Evolutionary conservation across 805 yeast species (phyloP), one percentile per base, ranked within the genome.

Genomic region (Tetrapisispora arboricola): DNA sequence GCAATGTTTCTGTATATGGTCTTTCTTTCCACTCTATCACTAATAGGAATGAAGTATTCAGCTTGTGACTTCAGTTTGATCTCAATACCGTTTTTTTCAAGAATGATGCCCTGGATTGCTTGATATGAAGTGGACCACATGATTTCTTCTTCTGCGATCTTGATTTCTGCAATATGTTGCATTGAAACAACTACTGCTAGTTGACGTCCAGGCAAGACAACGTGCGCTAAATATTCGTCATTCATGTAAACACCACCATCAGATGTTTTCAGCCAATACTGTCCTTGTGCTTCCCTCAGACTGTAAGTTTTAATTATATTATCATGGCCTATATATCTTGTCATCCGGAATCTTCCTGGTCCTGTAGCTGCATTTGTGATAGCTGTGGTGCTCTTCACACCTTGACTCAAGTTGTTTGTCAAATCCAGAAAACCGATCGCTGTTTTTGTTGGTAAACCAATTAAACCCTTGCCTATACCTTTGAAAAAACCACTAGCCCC

Each of bases 371-470:
- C 27, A 57, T 86, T 95, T 57, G 86, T 81, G 1, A 84, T 90
- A 0, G 95, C 84, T 0, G 99, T 86, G 0, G 96, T 84, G 57
- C 81, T 88, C 45, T 88, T 72, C 37, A 94, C 87, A 21, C 97
- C 97, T 57, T 88, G 96, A 64, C 95, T 80, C 28, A 92, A 79
- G 60, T 85, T 90, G 40, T 84, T 82, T 1, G 97, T 95, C 47
- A 94, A 68, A 57, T 92, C 99, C 49, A 92, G 80, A 19, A 92
- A 58, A 11, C 99, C 99, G 50, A 90, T 87, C 0, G 96, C 95
- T 0, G 97, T 85, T 66, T 92, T 92, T 0, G 98, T 88, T 0
- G 99, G 98, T 24, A 94, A 64, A 0, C 98, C 98, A 42, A 92
- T 76, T n/a, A 94, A 55, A 11, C 98, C 99, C 53, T 80, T 84